A percentile compares a stretch with the other conserved stretches of the same genome.
These are phyloP conservation scores for Isabelozyma heimii DNA, from an alignment of 805 yeast species.

Conservation along the genomic window DNA sequence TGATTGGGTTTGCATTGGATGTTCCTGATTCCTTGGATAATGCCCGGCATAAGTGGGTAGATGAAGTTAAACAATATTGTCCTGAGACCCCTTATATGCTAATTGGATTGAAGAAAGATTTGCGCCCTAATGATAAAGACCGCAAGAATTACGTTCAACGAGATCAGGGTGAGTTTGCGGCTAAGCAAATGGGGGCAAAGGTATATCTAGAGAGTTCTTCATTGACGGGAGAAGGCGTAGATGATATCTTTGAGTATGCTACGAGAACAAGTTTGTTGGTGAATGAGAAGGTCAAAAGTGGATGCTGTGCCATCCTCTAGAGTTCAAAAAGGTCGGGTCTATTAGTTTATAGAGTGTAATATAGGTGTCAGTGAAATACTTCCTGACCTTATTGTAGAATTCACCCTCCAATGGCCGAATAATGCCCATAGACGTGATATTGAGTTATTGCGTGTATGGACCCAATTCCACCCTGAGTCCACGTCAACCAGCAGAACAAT, in stretches of 20 bases:
- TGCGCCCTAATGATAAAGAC: conserved; percentile 47
- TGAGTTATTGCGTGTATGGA: no score
- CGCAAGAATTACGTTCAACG: conserved; percentile 48
- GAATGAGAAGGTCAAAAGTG: conserved; percentile 20
- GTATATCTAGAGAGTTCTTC: conserved; percentile 86
- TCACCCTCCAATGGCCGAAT: no score
- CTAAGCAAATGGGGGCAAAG: conserved; percentile 78
- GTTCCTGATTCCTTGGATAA: conserved; percentile 81
- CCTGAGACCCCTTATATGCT: conserved; percentile 75
- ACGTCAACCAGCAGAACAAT: no score
- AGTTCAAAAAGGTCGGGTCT: background rate
- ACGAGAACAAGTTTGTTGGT: conserved; percentile 73
- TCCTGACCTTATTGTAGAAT: no score
- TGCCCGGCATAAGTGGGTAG: conserved; percentile 84
- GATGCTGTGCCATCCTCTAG: conserved; percentile 34
- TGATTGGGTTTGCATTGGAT: conserved; percentile 84
- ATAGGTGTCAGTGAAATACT: no score
- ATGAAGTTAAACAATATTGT: conserved; percentile 76
- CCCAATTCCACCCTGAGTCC: no score
- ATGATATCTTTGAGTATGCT: conserved; percentile 89
- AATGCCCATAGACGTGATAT: no score
- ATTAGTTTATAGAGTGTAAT: background rate
- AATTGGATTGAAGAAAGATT: conserved; percentile 83
- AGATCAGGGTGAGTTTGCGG: conserved; percentile 65
- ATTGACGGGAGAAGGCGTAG: conserved; percentile 91